These are phyloP conservation scores for Hemisphaericaspora xylanilytica DNA, from an alignment of 1,139 yeast species.

Conservation along the genomic window DNA sequence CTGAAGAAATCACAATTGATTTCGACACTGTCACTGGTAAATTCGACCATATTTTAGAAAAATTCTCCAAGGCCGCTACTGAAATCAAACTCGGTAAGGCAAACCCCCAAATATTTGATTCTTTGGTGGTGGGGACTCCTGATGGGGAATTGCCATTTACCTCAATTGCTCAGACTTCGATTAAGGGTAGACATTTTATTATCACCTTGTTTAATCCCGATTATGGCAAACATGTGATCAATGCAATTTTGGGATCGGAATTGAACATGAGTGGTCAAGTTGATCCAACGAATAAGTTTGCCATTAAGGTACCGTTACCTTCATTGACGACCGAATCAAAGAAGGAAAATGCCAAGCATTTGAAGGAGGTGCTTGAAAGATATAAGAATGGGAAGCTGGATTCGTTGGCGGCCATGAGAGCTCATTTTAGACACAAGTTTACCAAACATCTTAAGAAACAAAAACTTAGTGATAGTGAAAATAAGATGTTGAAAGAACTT, in stretches of 20 bases:
- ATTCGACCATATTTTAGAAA: conserved; percentile 49
- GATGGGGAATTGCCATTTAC: conserved; percentile 48
- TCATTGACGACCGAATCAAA: conserved; percentile 71
- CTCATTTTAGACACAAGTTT: conserved; percentile 56
- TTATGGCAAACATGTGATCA: conserved; percentile 63
- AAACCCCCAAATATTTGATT: conserved; percentile 65
- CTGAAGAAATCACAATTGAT: conserved; percentile 26
- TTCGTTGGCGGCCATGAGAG: conserved; percentile 58
- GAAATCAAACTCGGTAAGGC: conserved; percentile 69
- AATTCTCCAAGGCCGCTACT: conserved; percentile 53
- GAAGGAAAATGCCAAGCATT: conserved; percentile 52
- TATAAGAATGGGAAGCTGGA: conserved; percentile 47
- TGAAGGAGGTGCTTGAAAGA: conserved; percentile 64
- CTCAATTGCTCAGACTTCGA: conserved; percentile 70
- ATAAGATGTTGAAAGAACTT: conserved; percentile 52
- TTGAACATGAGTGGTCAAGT: conserved; percentile 77
- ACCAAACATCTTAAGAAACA: conserved; percentile 43
- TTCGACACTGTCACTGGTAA: conserved; percentile 42
- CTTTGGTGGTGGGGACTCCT: conserved; percentile 48
- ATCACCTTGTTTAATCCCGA: conserved; percentile 84
- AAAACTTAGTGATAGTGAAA: conserved; percentile 56
- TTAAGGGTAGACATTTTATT: conserved; percentile 66
- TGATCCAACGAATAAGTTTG: conserved; percentile 69
- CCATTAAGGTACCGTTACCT: conserved; percentile 72
- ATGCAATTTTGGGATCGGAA: conserved; percentile 65